Percentiles rank a stretch among this genome's conserved stretches.
These are phyloP conservation scores for Ramaria rubella DNA, from an alignment of 768 basidiomycete species.

Conservation along the genomic window DNA sequence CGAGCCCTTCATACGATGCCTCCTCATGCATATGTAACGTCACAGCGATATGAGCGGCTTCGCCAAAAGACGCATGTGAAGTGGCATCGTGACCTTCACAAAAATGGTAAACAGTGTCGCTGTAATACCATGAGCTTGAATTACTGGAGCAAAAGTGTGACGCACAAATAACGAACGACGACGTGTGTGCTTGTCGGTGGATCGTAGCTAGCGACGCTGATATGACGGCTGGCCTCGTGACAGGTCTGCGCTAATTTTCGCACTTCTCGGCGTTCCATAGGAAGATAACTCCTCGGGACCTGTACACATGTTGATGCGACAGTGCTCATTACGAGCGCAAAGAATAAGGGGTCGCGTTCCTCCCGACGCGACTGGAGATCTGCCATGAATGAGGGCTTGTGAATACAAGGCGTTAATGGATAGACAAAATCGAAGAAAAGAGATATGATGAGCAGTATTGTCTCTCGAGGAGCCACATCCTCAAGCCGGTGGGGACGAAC, in stretches of 20 bases:
- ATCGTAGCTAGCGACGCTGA: slow-evolving; percentile 74
- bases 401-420: slow-evolving; percentile 83
- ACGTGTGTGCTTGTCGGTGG: slow-evolving; percentile 81
- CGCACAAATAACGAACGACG: slow-evolving; percentile 84
- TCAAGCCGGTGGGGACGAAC: slow-evolving; percentile 74
- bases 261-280: slow-evolving; percentile 80
- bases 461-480: slow-evolving; percentile 75
- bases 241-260: slow-evolving; percentile 76
- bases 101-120: slow-evolving; percentile 82
- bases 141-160: slow-evolving; percentile 14
- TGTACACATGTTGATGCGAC: slow-evolving; percentile 85
- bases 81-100: slow-evolving; percentile 85
- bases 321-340: slow-evolving; percentile 83
- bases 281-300: slow-evolving; percentile 81
- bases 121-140: slow-evolving; percentile 24
- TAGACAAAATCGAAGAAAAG: slow-evolving; percentile 94
- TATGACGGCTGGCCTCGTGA: slow-evolving; percentile 75
- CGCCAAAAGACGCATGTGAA: slow-evolving; percentile 81
- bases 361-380: slow-evolving; percentile 75
- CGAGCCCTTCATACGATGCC: slow-evolving; percentile 70
- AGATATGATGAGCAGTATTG: slow-evolving; percentile 73
- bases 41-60: slow-evolving; percentile 78
- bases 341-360: slow-evolving; percentile 85
- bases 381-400: slow-evolving; percentile 89
- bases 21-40: slow-evolving; percentile 85